phyloP scores from a whole-genome alignment of 495 filamentous ascomycete species.

The Penicillium crystallinum region DNA sequence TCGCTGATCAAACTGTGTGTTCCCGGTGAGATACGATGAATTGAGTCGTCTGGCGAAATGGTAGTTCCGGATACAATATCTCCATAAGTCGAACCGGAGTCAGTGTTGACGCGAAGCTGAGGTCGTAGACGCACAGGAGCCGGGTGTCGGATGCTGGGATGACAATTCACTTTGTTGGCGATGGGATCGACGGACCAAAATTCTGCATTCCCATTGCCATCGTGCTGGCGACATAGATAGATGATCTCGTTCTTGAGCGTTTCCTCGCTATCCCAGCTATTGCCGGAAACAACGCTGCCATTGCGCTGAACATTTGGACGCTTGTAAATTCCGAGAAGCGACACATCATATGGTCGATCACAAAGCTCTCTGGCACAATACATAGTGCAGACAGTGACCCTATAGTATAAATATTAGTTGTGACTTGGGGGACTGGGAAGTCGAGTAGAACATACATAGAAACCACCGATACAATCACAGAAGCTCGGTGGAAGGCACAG shows the following conservation, averaged over 20 bases:
- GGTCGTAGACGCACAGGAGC: constrained; percentile 29
- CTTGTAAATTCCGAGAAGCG: constrained; percentile 36
- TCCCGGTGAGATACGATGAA: constrained; percentile 20
- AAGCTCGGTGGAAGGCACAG: constrained; percentile 37
- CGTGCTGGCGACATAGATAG: constrained; percentile 37
- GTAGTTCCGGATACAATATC: constrained; percentile 31
- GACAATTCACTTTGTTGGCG: constrained; percentile 27
- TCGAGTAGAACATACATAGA: constrained; percentile 30
- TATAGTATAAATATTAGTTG: constrained; percentile 10
- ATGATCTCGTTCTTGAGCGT: constrained; percentile 40
- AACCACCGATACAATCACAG: constrained; percentile 33
- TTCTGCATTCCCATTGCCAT: constrained; percentile 23
- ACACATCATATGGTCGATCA: constrained; percentile 40
- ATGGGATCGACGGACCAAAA: constrained; percentile 30
- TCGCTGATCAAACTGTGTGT: constrained; percentile 21
- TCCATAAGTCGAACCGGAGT: constrained; percentile 23
- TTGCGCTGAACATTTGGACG: constrained; percentile 18
- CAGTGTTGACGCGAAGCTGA: constrained; percentile 28
- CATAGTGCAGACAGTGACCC: constrained; percentile 35
- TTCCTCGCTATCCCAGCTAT: constrained; percentile 39
- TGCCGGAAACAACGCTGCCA: constrained; percentile 34
- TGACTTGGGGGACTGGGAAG: background rate
- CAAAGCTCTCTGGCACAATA: constrained; percentile 41
- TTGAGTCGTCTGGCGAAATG: constrained; percentile 24
- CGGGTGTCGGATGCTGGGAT: constrained; percentile 34